These are phyloP conservation scores for Ophiocordyceps unilateralis DNA, from an alignment of 2,329 filamentous ascomycete species.

Conservation along the genomic window DNA sequence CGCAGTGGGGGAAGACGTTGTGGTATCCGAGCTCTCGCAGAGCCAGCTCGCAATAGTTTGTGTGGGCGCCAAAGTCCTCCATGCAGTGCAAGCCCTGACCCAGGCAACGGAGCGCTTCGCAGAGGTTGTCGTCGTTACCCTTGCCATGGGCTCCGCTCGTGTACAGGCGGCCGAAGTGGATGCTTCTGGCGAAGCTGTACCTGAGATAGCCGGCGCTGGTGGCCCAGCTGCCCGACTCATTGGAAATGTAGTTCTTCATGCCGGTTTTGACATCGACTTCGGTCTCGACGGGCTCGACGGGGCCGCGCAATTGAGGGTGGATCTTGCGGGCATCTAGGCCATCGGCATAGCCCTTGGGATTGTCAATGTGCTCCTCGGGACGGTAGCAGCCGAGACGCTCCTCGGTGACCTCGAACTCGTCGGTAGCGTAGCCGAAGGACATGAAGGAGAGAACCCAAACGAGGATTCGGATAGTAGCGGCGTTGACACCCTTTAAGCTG, in stretches of 20 bases:
- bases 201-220: slow-evolving; percentile 67
- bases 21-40: slow-evolving; percentile 72
- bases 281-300: slow-evolving; percentile 63
- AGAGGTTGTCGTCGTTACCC: slow-evolving; percentile 49
- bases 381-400: slow-evolving; percentile 72
- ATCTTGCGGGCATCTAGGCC: slow-evolving; percentile 73
- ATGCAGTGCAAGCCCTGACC: slow-evolving; percentile 83
- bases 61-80: slow-evolving; percentile 89
- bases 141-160: slow-evolving; percentile 42
- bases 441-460: slow-evolving; percentile 83
- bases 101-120: slow-evolving; percentile 72
- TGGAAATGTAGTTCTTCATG: slow-evolving; percentile 90
- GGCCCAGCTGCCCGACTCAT: slow-evolving; percentile 60
- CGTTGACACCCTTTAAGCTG: slow-evolving; percentile 77
- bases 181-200: slow-evolving; percentile 52
- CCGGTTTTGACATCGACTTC: slow-evolving; percentile 58
- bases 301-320: slow-evolving; percentile 63
- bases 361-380: slow-evolving; percentile 59
- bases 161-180: slow-evolving; percentile 67
- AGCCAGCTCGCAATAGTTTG: slow-evolving; percentile 80
- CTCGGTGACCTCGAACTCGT: slow-evolving; percentile 69
- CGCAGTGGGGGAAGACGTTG: slow-evolving; percentile 76
- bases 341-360: slow-evolving; percentile 78
- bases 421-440: slow-evolving; percentile 71
- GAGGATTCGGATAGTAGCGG: slow-evolving; percentile 77